phyloP scores from a whole-genome alignment of 495 filamentous ascomycete species.

The Podospora australis region DNA sequence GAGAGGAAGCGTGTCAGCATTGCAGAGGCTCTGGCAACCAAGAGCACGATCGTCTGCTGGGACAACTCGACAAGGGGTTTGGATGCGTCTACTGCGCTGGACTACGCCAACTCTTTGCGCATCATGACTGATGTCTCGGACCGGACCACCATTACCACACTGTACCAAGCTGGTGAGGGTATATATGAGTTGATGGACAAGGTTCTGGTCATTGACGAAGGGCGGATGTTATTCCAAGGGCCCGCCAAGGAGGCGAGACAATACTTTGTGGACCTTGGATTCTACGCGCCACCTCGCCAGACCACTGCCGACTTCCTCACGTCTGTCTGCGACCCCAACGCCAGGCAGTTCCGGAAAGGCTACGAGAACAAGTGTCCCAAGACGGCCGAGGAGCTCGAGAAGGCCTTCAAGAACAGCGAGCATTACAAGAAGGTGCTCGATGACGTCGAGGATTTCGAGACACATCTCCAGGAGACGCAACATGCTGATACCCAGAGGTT shows the following conservation, averaged over 20 bases:
- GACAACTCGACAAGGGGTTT: constrained; percentile 76
- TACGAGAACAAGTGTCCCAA: constrained; percentile 60
- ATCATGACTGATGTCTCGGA: constrained; percentile 80
- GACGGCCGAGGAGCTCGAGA: constrained; percentile 63
- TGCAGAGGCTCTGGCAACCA: constrained; percentile 42
- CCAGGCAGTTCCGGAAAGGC: constrained; percentile 54
- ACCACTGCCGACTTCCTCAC: constrained; percentile 69
- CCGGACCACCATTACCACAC: constrained; percentile 73
- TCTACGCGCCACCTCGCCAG: constrained; percentile 46
- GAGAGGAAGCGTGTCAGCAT: constrained; percentile 53
- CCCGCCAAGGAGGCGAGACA: constrained; percentile 49
- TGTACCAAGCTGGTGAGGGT: constrained; percentile 78
- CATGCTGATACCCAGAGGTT: constrained; percentile 41
- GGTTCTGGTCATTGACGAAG: constrained; percentile 58
- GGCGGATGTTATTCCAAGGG: constrained; percentile 64
- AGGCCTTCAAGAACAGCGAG: constrained; percentile 51
- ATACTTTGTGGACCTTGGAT: constrained; percentile 59
- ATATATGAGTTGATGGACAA: constrained; percentile 80
- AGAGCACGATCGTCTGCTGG: constrained; percentile 49
- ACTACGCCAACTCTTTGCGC: constrained; percentile 69
- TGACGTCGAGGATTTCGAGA: constrained; percentile 46
- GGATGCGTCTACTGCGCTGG: constrained; percentile 71
- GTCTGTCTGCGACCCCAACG: constrained; percentile 60
- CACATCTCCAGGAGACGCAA: constrained; percentile 24
- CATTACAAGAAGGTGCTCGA: constrained; percentile 43